These are phyloP conservation scores for Colletotrichum coccodes DNA, from an alignment of 2,329 filamentous ascomycete species.

Conservation along the genomic window DNA sequence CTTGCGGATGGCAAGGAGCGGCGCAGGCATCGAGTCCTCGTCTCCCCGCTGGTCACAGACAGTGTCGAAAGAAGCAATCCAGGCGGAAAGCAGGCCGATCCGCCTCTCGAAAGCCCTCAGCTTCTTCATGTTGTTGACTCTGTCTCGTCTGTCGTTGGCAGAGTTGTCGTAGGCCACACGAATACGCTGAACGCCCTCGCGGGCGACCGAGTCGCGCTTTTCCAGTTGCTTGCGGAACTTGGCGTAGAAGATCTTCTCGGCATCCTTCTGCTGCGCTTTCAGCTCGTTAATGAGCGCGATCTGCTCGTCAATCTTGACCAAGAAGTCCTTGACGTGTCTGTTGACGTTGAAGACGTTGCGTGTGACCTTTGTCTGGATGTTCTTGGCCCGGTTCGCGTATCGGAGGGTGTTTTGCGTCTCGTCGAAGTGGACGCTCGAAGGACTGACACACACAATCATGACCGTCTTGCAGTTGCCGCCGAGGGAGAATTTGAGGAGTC, in stretches of 20 bases:
- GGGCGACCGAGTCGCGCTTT: conserved; percentile 79
- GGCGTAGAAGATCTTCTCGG: conserved; percentile 81
- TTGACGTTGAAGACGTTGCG: conserved; percentile 99
- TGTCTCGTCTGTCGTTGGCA: conserved; percentile 79
- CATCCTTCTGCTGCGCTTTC: conserved; percentile 90
- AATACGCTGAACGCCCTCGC: conserved; percentile 83
- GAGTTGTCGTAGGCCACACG: conserved; percentile 87
- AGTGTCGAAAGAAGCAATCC: conserved; percentile 91
- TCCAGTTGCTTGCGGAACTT: conserved; percentile 93
- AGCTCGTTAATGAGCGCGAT: conserved; percentile 97
- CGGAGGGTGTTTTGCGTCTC: conserved; percentile 98
- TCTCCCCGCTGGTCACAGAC: conserved; percentile 79
- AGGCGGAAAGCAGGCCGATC: conserved; percentile 86
- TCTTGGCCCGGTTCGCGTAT: conserved; percentile 98
- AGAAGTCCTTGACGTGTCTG: conserved; percentile 97
- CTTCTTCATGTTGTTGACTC: conserved; percentile 82
- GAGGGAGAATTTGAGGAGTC: conserved; percentile 94
- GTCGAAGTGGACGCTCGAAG: conserved; percentile 95
- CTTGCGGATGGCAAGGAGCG: conserved; percentile 81
- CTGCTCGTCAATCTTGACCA: conserved; percentile 99
- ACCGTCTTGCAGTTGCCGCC: conserved; percentile 99
- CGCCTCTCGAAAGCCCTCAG: conserved; percentile 84
- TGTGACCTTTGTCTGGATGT: conserved; percentile 99
- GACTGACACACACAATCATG: conserved; percentile 99
- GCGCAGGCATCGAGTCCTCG: conserved; percentile 74